These are phyloP conservation scores for Scedosporium boydii DNA, from an alignment of 2,329 filamentous ascomycete genomes.

Conservation along the genomic window DNA sequence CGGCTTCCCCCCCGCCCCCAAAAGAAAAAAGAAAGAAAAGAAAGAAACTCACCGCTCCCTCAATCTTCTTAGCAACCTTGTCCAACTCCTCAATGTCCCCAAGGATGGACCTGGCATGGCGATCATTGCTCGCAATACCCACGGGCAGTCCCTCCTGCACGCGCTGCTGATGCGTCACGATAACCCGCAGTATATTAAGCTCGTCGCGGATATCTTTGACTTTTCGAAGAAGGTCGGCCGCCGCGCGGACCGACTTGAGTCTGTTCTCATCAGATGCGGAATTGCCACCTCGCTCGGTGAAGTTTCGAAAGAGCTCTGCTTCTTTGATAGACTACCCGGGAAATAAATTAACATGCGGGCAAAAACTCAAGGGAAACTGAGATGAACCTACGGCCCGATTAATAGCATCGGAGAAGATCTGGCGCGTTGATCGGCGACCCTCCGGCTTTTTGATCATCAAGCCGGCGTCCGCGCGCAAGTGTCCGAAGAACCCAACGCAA, in stretches of 20 bases:
- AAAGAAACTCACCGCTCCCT: constrained; percentile 9
- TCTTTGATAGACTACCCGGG: constrained; percentile 1
- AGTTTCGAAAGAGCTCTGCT: neutral
- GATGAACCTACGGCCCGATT: constrained; percentile 8
- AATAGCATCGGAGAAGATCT: constrained; percentile 4
- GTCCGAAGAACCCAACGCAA: constrained; percentile 10
- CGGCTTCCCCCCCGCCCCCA: too few species aligned
- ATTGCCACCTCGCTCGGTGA: neutral
- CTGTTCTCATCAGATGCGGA: neutral
- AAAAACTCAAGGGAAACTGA: neutral
- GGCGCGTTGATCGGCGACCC: neutral
- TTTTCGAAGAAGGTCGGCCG: constrained; percentile 8
- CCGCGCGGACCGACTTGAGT: constrained; percentile 2
- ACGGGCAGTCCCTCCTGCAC: constrained; percentile 5
- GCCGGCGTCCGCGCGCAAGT: neutral
- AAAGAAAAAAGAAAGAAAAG: too few species aligned
- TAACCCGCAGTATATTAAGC: constrained; percentile 12
- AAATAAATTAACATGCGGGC: neutral
- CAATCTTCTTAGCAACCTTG: constrained; percentile 9
- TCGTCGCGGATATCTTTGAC: constrained; percentile 17
- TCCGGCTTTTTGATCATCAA: constrained; percentile 1
- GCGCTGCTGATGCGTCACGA: constrained; percentile 8
- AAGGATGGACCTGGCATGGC: constrained; percentile 5
- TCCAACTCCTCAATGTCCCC: constrained; percentile 13
- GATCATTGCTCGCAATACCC: neutral